Base-by-base conservation (phyloP, 257 asterid genomes). In the Gentiana macrophylla region DNA sequence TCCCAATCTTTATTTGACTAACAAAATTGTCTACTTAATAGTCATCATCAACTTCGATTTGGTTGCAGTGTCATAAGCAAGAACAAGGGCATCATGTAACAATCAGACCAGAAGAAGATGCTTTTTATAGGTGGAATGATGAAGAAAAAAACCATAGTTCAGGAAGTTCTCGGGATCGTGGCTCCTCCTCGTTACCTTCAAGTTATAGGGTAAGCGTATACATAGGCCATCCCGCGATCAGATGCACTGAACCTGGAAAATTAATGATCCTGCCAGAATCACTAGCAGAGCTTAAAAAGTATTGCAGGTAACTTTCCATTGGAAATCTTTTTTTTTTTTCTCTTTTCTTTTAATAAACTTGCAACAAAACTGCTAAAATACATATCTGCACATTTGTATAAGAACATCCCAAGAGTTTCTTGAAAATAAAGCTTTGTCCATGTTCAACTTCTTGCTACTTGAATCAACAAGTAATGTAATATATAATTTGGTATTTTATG, bases 171-270 rank as follows among this genome's bases (percentile, higher is more conserved):
- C 72, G 47, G 56, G 60, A 57, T 12, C 15, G 2, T 1, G 12
- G 49, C 49, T 61, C 62, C 15, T 53, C 75, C 8, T 64, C 94
- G 51, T 74, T 90, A 43, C 1, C 24, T 38, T 38, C 45, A 4
- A 80, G 88, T 61, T 67, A 82, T 6, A 68, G 98, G 59, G 84
- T 84, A 41, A 83, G 92, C 57, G 72, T 91, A 52, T 91, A 87
- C 66, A 79, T 72, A 67, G 98, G 96, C 32, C 89, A 81, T 51
- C 95, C 94, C 3, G 34, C 5, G 49, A 55, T 55, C 37, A 71
- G 94, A 74, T 82, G 86, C 70, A 59, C 73, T 1, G 82, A 80
- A 56, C 84, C 96, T 1, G 96, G 96, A 36, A 84, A 72, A 71
- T 63, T 91, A 74, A 75, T 84, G 13, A 72, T 65, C 55, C 38